Conservation (phyloP, 495 filamentous ascomycete species). For the Trichoderma gamsii region DNA sequence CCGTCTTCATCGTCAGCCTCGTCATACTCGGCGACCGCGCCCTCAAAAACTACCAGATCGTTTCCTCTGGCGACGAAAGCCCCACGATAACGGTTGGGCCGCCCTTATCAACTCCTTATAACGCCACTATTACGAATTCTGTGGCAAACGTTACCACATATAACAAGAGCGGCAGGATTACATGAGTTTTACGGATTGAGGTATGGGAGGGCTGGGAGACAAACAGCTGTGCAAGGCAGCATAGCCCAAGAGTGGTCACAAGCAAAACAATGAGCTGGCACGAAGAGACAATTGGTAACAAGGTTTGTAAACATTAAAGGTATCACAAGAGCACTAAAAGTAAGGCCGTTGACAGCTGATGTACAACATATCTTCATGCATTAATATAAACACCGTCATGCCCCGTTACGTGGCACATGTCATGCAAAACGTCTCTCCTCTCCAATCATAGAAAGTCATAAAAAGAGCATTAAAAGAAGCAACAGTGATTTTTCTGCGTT, state of each 20-base stretch:
- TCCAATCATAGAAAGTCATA: background rate
- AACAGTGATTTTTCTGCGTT: background rate
- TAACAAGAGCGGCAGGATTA: background rate
- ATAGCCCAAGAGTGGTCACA: background rate
- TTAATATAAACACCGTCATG: slow-evolving; percentile 4
- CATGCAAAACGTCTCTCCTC: background rate
- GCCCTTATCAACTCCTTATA: background rate
- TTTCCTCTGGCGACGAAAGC: background rate
- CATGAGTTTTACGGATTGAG: background rate
- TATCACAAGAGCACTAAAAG: background rate
- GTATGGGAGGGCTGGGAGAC: background rate
- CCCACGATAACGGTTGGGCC: background rate
- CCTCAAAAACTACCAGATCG: background rate
- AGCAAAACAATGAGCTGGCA: background rate
- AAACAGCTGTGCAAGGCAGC: background rate
- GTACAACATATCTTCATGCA: slow-evolving; percentile 11
- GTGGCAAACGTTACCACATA: background rate
- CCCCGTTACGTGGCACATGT: slow-evolving; percentile 1
- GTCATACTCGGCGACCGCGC: background rate
- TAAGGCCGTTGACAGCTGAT: background rate
- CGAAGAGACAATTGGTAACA: background rate
- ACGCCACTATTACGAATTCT: background rate
- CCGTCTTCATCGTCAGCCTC: slow-evolving; percentile 9
- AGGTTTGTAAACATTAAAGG: background rate
- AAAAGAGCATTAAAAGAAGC: slow-evolving; percentile 2